These are phyloP conservation scores for Nicotiana undulata DNA, from an alignment of 257 asterid genomes.

Conservation along the genomic window DNA sequence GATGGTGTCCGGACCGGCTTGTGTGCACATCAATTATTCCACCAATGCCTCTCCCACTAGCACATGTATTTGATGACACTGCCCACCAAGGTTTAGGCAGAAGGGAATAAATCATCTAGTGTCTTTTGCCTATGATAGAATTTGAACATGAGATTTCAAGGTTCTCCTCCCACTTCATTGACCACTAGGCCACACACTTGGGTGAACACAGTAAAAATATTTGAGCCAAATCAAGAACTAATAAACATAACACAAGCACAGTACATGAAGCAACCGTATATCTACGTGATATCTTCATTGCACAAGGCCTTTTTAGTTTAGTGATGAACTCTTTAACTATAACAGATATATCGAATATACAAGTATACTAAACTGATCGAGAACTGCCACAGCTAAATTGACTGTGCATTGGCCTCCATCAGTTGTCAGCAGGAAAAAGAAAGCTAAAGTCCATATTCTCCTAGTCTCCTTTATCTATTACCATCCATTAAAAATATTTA, in stretches of 20 bases:
- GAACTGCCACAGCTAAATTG: not conserved
- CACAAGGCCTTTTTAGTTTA: not conserved
- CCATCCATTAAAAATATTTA: not conserved
- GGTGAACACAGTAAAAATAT: not conserved
- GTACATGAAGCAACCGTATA: not conserved
- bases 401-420: not conserved
- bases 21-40: not conserved
- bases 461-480: not conserved
- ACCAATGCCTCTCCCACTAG: not conserved
- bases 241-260: not conserved
- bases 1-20: not conserved
- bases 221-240: not conserved
- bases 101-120: not conserved
- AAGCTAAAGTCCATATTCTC: not conserved
- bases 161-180: not conserved
- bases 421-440: not conserved
- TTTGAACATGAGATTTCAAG: not conserved
- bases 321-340: not conserved
- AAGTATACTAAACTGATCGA: not conserved
- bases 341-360: not conserved
- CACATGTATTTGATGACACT: not conserved
- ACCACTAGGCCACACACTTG: not conserved
- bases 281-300: not conserved
- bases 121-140: not conserved
- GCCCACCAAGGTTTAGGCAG: not conserved